Conservation (phyloP, 2,329 filamentous ascomycete genomes). For the Xylaria sp. region DNA sequence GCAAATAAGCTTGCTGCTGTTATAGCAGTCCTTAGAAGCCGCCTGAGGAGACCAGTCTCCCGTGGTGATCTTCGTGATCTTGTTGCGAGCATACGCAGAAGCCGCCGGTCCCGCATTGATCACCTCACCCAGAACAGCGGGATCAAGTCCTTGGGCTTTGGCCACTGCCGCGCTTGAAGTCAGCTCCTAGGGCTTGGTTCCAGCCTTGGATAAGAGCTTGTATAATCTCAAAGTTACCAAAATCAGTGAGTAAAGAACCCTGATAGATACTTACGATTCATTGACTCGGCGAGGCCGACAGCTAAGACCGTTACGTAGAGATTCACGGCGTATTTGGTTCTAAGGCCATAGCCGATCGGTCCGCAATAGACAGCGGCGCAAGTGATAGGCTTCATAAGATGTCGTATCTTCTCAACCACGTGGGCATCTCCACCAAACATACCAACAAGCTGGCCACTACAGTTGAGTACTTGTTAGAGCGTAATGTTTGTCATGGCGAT, state of each 20-base stretch:
- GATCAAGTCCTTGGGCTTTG: conserved; percentile 48
- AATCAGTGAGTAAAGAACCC: not conserved
- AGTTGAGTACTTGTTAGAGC: not conserved
- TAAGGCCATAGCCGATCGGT: conserved; percentile 48
- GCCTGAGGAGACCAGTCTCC: conserved; percentile 50
- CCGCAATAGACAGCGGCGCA: conserved; percentile 51
- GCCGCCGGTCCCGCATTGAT: conserved; percentile 50
- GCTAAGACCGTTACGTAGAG: conserved; percentile 48
- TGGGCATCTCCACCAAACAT: conserved; percentile 49
- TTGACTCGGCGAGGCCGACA: conserved; percentile 50
- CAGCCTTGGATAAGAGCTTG: no score
- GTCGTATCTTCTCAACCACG: conserved; percentile 43
- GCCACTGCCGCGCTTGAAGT: conserved; percentile 39
- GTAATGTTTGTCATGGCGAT: not conserved
- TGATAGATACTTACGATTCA: conserved; percentile 38
- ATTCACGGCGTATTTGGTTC: conserved; percentile 51
- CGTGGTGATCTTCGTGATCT: conserved; percentile 48
- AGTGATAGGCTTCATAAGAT: conserved; percentile 46
- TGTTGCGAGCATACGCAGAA: conserved; percentile 48
- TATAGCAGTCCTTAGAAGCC: conserved; percentile 49
- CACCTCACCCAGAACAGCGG: conserved; percentile 47
- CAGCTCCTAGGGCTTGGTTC: not conserved
- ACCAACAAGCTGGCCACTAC: conserved; percentile 48
- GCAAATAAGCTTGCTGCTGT: conserved; percentile 47
- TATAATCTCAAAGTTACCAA: not conserved